phyloP scores from a whole-genome alignment of 345 rosid species.

The Camelina sativa region DNA sequence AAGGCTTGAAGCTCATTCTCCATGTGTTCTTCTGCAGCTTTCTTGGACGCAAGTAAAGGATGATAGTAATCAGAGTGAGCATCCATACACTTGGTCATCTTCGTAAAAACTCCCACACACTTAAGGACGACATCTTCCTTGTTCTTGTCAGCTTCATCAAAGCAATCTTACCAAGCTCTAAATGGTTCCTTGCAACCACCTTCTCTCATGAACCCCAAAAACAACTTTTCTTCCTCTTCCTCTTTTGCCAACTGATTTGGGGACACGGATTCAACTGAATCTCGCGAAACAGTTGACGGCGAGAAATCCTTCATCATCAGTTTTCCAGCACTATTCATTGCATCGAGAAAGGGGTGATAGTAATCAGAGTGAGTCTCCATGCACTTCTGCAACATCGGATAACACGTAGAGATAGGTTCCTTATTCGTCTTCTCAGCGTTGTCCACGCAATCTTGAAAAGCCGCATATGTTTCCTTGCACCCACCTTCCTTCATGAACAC shows the following conservation, averaged over 20 bases:
- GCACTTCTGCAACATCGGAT: neutral
- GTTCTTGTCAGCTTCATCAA: slow-evolving; percentile 64
- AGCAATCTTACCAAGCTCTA: slow-evolving; percentile 70
- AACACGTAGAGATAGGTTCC: neutral
- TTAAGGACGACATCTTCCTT: slow-evolving; percentile 64
- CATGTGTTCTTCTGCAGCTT: slow-evolving; percentile 58
- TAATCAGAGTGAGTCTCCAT: neutral
- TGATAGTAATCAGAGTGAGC: slow-evolving; percentile 74
- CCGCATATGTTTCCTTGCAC: neutral
- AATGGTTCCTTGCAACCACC: slow-evolving; percentile 82
- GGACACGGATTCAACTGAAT: too few species aligned
- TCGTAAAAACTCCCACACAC: slow-evolving; percentile 57
- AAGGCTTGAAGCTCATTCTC: slow-evolving; percentile 48
- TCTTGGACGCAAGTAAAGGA: slow-evolving; percentile 63
- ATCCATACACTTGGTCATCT: slow-evolving; percentile 72
- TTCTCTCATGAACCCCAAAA: slow-evolving; percentile 76
- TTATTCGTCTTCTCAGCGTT: neutral
- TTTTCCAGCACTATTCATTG: neutral
- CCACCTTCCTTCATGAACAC: neutral
- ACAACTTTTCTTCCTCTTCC: slow-evolving; percentile 73
- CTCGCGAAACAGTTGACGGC: neutral
- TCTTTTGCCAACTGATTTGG: too few species aligned
- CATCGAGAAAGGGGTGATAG: neutral
- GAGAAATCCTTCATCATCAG: neutral
- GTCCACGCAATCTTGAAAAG: neutral